Base-by-base conservation (phyloP, 257 asterid species). In the Salvia splendens region DNA sequence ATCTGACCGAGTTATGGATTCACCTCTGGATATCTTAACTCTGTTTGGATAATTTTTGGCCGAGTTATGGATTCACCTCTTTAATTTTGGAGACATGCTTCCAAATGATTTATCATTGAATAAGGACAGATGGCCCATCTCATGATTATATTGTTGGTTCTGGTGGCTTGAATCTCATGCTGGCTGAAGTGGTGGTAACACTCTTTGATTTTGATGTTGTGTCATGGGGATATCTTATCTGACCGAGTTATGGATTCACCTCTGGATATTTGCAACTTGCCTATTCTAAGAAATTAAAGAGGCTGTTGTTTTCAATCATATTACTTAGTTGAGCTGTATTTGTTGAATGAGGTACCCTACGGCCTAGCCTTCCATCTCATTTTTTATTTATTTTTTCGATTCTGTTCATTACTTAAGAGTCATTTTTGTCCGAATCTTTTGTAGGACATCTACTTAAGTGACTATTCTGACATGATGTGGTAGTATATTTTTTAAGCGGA, bases 221-320 rank as follows among this genome's bases (percentile, higher is more conserved):
- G 30, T 24, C 30, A 24, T 24, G 30, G 30, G 30, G 30, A 24
- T 24, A 33, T 57, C 47, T 65, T 57, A 58, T 50, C 15, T 60
- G 17, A 30, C 48, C 41, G 35, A 12, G 40, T 50, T n/a, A 43
- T 35, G 14, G 47, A 58, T 47, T 56, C 17, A n/a, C 71, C 53
- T 57, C 65, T 43, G 32, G 14, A 41, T 38, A 14, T 32, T 48
- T 41, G 45, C 17, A 59, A 69, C 59, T 8, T 12, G 42, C 24
- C 12, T 16, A 59, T 40, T 60, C 0, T 70, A 24, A 36, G 46
- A 61, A 62, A 50, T 62, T 61, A 51, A 61, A 41, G 56, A 51
- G 48, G 40, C 12, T 16, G 48, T 47, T 55, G 30, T 24, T 24
- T 24, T 24, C 30, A 1, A 24, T 24, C 30, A 24, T 24, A 24